These are phyloP conservation scores for Aureococcus anophagefferens DNA, from an alignment of 108 stramenopile genomes.

Conservation along the genomic window DNA sequence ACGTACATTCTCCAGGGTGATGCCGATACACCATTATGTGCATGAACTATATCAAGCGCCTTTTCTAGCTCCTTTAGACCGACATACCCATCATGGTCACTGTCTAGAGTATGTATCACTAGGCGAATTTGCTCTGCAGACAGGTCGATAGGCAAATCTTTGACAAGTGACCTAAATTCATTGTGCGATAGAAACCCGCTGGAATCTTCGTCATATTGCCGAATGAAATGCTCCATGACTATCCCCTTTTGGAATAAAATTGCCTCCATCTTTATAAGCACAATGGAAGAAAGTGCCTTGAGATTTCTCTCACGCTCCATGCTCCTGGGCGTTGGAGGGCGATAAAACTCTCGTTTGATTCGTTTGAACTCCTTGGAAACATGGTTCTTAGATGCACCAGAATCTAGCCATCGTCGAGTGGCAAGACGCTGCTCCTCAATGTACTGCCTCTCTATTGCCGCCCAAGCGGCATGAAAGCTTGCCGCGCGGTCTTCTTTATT, in stretches of 20 bases:
- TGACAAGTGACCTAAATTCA: slow-evolving; percentile 2
- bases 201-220: not conserved
- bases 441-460: not conserved
- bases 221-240: not conserved
- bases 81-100: not conserved
- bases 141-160: not conserved
- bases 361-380: not conserved
- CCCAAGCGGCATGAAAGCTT: not conserved
- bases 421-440: not conserved
- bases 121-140: slow-evolving; percentile 1
- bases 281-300: not conserved
- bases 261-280: slow-evolving; percentile 6
- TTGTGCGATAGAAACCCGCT: slow-evolving; percentile 2
- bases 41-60: not conserved
- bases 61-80: not conserved
- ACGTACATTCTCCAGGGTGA: slow-evolving; percentile 11
- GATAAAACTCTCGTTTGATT: slow-evolving; percentile 3
- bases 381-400: not conserved
- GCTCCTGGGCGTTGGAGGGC: not conserved
- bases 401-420: not conserved
- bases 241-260: not conserved
- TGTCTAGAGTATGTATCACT: not conserved
- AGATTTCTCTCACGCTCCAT: not conserved
- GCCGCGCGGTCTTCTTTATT: not conserved
- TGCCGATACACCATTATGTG: not conserved